Base-by-base conservation (phyloP, 2,329 filamentous ascomycete species). In the Stenocarpella maydis region DNA sequence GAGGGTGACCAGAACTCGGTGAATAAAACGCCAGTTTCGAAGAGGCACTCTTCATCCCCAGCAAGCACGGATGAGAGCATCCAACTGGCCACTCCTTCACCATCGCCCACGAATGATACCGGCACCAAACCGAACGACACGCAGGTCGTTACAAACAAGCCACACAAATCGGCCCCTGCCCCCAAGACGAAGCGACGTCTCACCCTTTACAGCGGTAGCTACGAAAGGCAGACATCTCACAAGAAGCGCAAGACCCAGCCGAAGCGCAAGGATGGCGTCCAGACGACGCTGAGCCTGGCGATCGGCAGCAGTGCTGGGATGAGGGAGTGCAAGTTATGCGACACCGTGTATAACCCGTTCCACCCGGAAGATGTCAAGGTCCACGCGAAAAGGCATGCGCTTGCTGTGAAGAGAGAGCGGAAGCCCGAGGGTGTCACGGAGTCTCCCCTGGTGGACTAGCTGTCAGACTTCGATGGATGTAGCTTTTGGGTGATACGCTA, bases 321-420 rank as follows among this genome's bases (percentile, higher is more conserved):
- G 70, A 77, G 75, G 2, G 79, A 84, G 68, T 84, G 82, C 71
- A 79, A 76, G 39, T 79, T 80, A 34, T 84, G 82, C 71, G 78
- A 79, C 31, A 80, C 83, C 68, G 68, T 84, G 52, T 84, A 84
- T 71, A 84, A 84, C 65, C 81, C 81, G 5, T 74, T 83, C 49
- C 81, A 84, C 71, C 78, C 80, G 43, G 78, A 81, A 65, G 82
- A 84, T 70, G 78, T 78, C 21, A 80, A 78, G 70, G 78, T 80
- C 31, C 82, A 84, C 64, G 78, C 80, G 26, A 78, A 76, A 50
- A 78, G 74, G 15, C 78, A 82, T 63, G 79, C 78, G 5, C 75
- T 76, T 1, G 60, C 77, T 21, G 50, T 74, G 21, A 75, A 72
- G 65, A 69, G 45, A 28, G 43, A 63, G n/a, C 58, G 28, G 1